Base-by-base conservation (phyloP, 2,329 filamentous ascomycete genomes). In the Botrytis fragariae region DNA sequence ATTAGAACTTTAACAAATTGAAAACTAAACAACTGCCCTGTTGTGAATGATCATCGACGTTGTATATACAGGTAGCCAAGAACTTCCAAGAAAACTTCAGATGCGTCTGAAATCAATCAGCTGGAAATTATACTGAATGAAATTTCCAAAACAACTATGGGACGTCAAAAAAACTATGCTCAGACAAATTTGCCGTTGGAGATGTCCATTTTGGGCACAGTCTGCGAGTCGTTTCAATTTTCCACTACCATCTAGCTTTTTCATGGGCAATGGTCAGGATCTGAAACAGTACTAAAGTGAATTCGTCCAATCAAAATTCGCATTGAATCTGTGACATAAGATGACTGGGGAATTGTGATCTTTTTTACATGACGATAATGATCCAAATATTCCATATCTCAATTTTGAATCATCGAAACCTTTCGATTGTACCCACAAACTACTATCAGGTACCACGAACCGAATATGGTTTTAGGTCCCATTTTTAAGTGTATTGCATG, bases 21-120 rank as follows among this genome's bases (percentile, higher is more conserved):
- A 18, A 42, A 57, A 57, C 7, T 51, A 22, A 39, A 45, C 16
- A 39, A 45, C 39, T 37, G 37, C 29, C 14, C 37, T 14, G 1
- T 22, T 48, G 48, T 39, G 29, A 59, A 48, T 25, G 45, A n/a
- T 35, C 9, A 9, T 59, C 29, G 18, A 72, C 14, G 45, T 20
- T 37, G 45, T 72, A 72, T 72, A 68, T 72, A 72, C 39, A 10
- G 29, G 45, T 42, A 12, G 70, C 70, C 70, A 72, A 72, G 61
- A 35, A 59, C 29, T 48, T 48, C 62, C 48, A 68, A 59, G 37
- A 14, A 57, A 68, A 68, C 62, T 60, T 68, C 62, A 72, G 70
- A 68, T 60, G 39, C 48, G 42, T 60, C 51, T 48, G 51, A 68
- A 68, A 48, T 62, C 12, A 20, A 29, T 37, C 25, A 32, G 16